phyloP scores from a whole-genome alignment of 169 alveolate genomes.

The Eimeria brunetti region DNA sequence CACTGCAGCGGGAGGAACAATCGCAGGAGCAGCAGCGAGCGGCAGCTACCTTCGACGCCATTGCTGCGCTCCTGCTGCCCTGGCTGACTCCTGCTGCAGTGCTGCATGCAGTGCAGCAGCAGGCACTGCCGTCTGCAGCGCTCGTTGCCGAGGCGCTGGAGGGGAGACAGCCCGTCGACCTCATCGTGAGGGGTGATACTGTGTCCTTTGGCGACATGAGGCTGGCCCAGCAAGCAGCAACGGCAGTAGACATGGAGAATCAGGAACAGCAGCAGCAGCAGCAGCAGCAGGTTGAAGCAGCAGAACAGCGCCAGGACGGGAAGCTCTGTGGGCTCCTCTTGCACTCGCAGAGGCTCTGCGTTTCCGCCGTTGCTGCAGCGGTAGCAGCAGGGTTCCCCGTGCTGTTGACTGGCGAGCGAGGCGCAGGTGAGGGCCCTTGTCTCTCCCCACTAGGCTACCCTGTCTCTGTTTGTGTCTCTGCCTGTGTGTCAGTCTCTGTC shows the following conservation, averaged over 20 bases:
- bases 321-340: slow-evolving; percentile 18
- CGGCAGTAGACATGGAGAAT: background rate
- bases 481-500: background rate
- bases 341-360: slow-evolving; percentile 59
- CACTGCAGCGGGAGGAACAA: background rate
- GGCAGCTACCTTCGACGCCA: background rate
- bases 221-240: slow-evolving; percentile 10
- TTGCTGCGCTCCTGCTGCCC: slow-evolving; percentile 39
- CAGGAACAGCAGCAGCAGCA: background rate
- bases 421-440: slow-evolving; percentile 32
- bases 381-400: slow-evolving; percentile 44
- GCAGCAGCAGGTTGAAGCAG: background rate
- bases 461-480: background rate
- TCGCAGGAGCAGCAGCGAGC: slow-evolving; percentile 16
- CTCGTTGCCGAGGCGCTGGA: background rate
- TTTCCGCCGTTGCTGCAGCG: slow-evolving; percentile 56
- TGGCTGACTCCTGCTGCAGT: slow-evolving; percentile 45
- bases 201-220: slow-evolving; percentile 38
- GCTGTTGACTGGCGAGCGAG: slow-evolving; percentile 66
- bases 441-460: background rate
- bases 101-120: slow-evolving; percentile 41
- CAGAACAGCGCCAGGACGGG: background rate
- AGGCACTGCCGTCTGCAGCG: background rate
- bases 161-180: slow-evolving; percentile 22
- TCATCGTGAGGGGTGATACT: background rate